A percentile compares a stretch with the other conserved stretches of the same genome.
Evolutionary conservation across 768 basidiomycete species (phyloP).

Genomic region (Suillus luteus): DNA sequence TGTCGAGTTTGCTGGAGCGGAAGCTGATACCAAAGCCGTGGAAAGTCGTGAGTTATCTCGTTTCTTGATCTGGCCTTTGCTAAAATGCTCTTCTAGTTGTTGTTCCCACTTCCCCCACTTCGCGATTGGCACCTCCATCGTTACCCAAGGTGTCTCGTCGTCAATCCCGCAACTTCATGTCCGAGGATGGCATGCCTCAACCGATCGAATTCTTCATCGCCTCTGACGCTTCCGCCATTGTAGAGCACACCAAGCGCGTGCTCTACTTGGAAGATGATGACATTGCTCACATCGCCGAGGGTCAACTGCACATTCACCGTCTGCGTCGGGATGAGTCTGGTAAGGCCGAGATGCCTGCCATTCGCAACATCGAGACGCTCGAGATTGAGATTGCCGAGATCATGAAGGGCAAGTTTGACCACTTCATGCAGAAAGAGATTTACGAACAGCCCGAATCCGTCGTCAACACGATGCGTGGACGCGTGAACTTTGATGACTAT

Average conservation of each 20-base stretch:
- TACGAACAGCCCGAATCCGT: conserved; percentile 99
- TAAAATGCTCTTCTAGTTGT: conserved; percentile 36
- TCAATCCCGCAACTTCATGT: conserved; percentile 97
- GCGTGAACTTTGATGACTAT: conserved; percentile 95
- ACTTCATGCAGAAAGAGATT: conserved; percentile 99
- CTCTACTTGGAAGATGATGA: conserved; percentile 99
- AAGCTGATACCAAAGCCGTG: conserved; percentile 48
- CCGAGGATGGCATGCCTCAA: conserved; percentile 96
- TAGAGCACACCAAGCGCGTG: conserved; percentile 99
- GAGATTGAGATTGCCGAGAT: conserved; percentile 99
- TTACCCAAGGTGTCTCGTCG: conserved; percentile 84
- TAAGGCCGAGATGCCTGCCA: conserved; percentile 56
- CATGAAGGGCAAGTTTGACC: conserved; percentile 99
- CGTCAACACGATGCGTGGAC: conserved; percentile 99
- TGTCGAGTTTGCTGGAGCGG: conserved; percentile 88
- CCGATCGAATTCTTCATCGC: conserved; percentile 99
- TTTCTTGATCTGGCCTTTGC: background rate
- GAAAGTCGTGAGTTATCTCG: conserved; percentile 41
- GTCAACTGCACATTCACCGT: conserved; percentile 98
- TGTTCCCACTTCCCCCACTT: conserved; percentile 53
- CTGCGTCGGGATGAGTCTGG: conserved; percentile 84
- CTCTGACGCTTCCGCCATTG: conserved; percentile 92
- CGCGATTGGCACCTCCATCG: conserved; percentile 68
- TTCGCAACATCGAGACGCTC: conserved; percentile 95
- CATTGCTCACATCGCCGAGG: conserved; percentile 95